Evolutionary conservation across 2,329 filamentous ascomycete genomes (phyloP).

Genomic region (Ilyonectria sp.): DNA sequence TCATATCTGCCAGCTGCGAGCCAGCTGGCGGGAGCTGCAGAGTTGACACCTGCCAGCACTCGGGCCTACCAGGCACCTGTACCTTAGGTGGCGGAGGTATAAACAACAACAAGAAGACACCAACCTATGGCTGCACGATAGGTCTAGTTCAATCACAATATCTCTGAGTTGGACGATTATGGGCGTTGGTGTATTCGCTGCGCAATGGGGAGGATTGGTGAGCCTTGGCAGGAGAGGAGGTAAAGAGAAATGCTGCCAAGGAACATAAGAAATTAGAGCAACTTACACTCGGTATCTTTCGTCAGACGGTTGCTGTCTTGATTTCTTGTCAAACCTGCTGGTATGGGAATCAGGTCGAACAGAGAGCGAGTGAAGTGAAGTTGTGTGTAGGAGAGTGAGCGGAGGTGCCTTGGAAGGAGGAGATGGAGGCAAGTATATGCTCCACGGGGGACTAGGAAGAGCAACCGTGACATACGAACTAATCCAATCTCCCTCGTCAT

Average conservation of each 20-base stretch:
- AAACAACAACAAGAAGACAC: neutral
- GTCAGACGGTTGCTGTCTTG: neutral
- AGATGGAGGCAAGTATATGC: conserved; percentile 3
- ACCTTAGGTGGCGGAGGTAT: neutral
- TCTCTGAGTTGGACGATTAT: neutral
- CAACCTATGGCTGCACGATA: neutral
- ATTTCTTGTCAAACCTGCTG: neutral
- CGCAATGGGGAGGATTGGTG: neutral
- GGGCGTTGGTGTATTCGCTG: neutral
- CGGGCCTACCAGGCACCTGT: neutral
- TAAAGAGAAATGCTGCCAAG: neutral
- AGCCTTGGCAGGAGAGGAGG: neutral
- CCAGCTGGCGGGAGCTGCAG: conserved; percentile 25
- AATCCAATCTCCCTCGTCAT: neutral
- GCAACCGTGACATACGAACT: neutral
- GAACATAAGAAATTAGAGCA: neutral
- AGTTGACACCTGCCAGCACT: conserved; percentile 20
- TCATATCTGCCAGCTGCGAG: conserved; percentile 31
- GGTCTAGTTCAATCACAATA: neutral
- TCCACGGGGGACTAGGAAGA: neutral
- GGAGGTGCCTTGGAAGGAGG: neutral
- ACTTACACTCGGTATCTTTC: neutral
- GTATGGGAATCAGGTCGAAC: neutral
- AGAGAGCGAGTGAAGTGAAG: conserved; percentile 9
- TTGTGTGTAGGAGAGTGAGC: neutral